A percentile compares a stretch with the other conserved stretches of the same genome.
Evolutionary conservation across 1,284 basidiomycete species (phyloP).

Genomic region (Leccinum fallax): DNA sequence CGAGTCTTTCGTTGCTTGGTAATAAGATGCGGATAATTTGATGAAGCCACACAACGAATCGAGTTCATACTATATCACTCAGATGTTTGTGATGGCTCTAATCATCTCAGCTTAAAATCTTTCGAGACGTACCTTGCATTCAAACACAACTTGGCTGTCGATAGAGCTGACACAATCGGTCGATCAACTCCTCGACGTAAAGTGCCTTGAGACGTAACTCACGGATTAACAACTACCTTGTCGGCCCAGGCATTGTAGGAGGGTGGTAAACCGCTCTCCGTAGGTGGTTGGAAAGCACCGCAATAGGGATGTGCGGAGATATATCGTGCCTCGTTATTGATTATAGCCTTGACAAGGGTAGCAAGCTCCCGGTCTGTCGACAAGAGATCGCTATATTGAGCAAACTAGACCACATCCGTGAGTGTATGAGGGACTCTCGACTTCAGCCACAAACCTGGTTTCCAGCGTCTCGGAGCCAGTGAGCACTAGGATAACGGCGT

Average conservation of each 20-base stretch:
- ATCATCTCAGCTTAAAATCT: not conserved
- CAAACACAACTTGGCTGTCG: constrained; percentile 68
- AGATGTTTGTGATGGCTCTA: not conserved
- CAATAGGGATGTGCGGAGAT: constrained; percentile 75
- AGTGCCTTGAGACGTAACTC: constrained; percentile 28
- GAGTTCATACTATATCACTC: constrained; percentile 60
- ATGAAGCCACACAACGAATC: constrained; percentile 77
- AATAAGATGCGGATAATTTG: constrained; percentile 75
- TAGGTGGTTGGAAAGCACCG: constrained; percentile 75
- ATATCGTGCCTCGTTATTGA: constrained; percentile 77
- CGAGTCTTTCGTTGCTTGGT: constrained; percentile 64
- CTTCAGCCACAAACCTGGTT: constrained; percentile 56
- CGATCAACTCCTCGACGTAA: not conserved
- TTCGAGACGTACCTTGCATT: constrained; percentile 62
- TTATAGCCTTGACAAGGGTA: constrained; percentile 68
- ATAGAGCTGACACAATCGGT: constrained; percentile 50
- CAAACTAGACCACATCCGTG: constrained; percentile 48
- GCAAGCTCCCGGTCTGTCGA: constrained; percentile 59
- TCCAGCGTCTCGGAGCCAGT: constrained; percentile 77
- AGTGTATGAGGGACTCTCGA: constrained; percentile 1
- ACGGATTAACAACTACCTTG: constrained; percentile 72
- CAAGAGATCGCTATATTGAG: constrained; percentile 64
- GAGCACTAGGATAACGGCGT: constrained; percentile 45
- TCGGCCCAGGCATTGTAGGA: constrained; percentile 68
- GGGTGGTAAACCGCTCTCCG: constrained; percentile 64